phyloP scores from a whole-genome alignment of 2,329 filamentous ascomycete genomes.

The Dothidotthia symphoricarpi region DNA sequence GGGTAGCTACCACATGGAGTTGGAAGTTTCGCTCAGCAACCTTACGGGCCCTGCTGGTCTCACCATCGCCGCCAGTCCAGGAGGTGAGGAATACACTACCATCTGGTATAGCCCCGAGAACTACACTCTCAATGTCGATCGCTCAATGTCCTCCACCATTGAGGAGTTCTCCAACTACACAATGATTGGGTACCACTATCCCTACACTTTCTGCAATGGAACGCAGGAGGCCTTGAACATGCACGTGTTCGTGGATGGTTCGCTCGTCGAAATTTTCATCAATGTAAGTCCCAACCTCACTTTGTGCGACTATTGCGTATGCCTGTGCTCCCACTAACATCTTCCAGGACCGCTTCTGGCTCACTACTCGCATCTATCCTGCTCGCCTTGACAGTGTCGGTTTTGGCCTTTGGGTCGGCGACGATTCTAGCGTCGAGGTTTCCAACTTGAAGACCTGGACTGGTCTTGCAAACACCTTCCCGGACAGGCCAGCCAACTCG shows the following conservation, averaged over 20 bases:
- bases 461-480: slow-evolving; percentile 43
- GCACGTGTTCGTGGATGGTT: slow-evolving; percentile 50
- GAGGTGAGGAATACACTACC: slow-evolving; percentile 46
- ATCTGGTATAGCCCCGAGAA: slow-evolving; percentile 49
- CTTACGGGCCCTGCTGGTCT: slow-evolving; percentile 45
- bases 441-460: slow-evolving; percentile 43
- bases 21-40: slow-evolving; percentile 43
- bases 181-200: slow-evolving; percentile 49
- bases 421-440: slow-evolving; percentile 39
- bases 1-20: slow-evolving; percentile 43
- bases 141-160: slow-evolving; percentile 45
- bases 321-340: too few species aligned
- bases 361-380: slow-evolving; percentile 49
- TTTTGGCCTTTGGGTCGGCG: slow-evolving; percentile 44
- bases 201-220: slow-evolving; percentile 42
- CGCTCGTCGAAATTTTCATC: slow-evolving; percentile 48
- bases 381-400: slow-evolving; percentile 45
- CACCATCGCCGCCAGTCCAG: slow-evolving; percentile 45
- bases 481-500: slow-evolving; percentile 43
- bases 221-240: slow-evolving; percentile 44
- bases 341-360: slow-evolving; percentile 38
- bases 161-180: slow-evolving; percentile 45
- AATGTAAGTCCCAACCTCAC: slow-evolving; percentile 32
- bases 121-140: slow-evolving; percentile 48
- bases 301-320: not conserved